Evolutionary conservation across 805 yeast genomes (phyloP).

Genomic region (Starmera dryadoides): DNA sequence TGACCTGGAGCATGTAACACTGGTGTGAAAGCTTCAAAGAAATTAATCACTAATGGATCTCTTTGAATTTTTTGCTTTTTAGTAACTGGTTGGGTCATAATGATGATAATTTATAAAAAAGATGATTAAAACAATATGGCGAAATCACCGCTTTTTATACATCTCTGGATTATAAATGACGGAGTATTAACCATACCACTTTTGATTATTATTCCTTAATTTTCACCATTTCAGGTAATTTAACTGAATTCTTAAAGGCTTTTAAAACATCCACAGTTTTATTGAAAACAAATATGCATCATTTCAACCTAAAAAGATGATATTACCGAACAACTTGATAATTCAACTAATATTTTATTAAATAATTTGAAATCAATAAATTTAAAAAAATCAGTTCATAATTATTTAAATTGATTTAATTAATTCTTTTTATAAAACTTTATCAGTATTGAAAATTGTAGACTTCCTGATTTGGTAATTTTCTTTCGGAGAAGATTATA

Average conservation of each 20-base stretch:
- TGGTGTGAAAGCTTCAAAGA: slow-evolving; percentile 2
- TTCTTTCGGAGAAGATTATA: neutral
- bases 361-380: too few species aligned
- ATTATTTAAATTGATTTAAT: too few species aligned
- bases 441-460: neutral
- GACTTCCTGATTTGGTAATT: neutral
- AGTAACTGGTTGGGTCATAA: neutral
- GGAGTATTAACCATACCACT: neutral
- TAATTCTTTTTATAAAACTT: too few species aligned
- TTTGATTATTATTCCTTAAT: neutral
- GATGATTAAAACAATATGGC: too few species aligned
- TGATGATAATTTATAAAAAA: neutral
- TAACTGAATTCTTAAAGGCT: too few species aligned
- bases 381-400: neutral
- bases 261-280: neutral
- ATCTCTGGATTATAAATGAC: neutral
- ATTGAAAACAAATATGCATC: too few species aligned
- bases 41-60: neutral
- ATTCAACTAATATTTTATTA: too few species aligned
- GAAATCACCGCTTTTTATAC: neutral
- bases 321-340: too few species aligned
- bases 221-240: neutral
- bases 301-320: too few species aligned
- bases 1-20: slow-evolving; percentile 2
- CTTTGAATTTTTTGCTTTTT: neutral